These are phyloP conservation scores for Hamamelis virginiana DNA, from an alignment of 164 flowering plant genomes.

Conservation along the genomic window DNA sequence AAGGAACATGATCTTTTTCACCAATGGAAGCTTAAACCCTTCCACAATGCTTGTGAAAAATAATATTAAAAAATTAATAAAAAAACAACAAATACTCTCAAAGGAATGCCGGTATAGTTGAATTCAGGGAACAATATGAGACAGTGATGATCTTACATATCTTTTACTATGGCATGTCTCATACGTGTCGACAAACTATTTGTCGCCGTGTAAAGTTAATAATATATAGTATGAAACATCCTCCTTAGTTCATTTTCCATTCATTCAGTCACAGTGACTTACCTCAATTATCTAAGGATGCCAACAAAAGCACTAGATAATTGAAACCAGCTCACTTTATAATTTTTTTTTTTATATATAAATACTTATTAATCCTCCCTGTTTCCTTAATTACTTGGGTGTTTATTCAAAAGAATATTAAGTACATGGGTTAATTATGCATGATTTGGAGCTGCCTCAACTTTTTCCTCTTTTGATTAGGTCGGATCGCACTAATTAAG, in stretches of 20 bases:
- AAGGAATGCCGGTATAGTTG: no score
- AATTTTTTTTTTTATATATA: no score
- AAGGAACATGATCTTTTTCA: background rate
- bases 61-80: background rate
- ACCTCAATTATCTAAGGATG: background rate
- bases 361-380: no score
- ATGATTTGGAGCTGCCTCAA: no score
- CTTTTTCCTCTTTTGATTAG: no score
- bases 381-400: no score
- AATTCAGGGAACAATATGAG: background rate
- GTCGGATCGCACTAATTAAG: no score
- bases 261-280: background rate
- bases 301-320: background rate
- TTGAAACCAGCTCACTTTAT: background rate
- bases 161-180: background rate
- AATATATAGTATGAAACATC: background rate
- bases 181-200: background rate
- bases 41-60: background rate
- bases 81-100: background rate
- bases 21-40: background rate
- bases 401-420: no score
- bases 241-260: slow-evolving; percentile 3
- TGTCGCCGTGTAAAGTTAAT: background rate
- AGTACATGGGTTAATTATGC: no score
- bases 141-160: background rate